Conservation (phyloP, 371 early-diverging fungal genomes). For the Chytridiales sp. region DNA sequence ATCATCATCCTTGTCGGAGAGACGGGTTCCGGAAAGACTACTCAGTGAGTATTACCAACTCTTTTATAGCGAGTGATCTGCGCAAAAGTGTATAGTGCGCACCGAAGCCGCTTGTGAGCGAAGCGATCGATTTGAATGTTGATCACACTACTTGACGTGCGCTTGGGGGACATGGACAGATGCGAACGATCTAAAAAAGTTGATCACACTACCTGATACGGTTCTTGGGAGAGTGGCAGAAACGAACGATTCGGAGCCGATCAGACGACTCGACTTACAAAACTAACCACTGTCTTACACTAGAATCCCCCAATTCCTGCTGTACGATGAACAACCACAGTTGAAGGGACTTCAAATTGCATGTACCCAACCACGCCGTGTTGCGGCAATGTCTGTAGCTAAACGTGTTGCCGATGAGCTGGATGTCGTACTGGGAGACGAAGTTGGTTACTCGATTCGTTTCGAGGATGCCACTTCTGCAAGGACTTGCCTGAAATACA, state of each 20-base stretch:
- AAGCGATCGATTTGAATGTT: neutral
- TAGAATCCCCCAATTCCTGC: slow-evolving; percentile 93
- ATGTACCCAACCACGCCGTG: slow-evolving; percentile 98
- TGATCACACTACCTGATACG: too few species aligned
- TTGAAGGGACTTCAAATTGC: slow-evolving; percentile 86
- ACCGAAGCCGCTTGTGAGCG: too few species aligned
- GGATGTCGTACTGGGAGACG: slow-evolving; percentile 83
- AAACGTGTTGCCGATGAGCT: slow-evolving; percentile 95
- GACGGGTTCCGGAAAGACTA: slow-evolving; percentile 90
- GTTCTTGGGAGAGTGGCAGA: too few species aligned
- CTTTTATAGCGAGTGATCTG: too few species aligned
- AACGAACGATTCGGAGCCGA: too few species aligned
- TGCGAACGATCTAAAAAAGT: too few species aligned
- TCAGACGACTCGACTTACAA: neutral
- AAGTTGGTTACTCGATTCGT: slow-evolving; percentile 96
- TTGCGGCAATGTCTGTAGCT: slow-evolving; percentile 98
- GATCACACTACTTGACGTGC: too few species aligned
- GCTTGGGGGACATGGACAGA: too few species aligned
- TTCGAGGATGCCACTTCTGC: slow-evolving; percentile 90
- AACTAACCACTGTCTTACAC: neutral
- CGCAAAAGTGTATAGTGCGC: too few species aligned
- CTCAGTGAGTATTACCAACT: slow-evolving; percentile 71
- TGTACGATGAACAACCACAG: slow-evolving; percentile 88
- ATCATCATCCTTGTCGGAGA: slow-evolving; percentile 85
- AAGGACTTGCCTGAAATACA: slow-evolving; percentile 87